Evolutionary conservation across 352 stramenopile species (phyloP), one percentile per base, ranked within the genome.

Genomic region (Globisporangium viniferum): DNA sequence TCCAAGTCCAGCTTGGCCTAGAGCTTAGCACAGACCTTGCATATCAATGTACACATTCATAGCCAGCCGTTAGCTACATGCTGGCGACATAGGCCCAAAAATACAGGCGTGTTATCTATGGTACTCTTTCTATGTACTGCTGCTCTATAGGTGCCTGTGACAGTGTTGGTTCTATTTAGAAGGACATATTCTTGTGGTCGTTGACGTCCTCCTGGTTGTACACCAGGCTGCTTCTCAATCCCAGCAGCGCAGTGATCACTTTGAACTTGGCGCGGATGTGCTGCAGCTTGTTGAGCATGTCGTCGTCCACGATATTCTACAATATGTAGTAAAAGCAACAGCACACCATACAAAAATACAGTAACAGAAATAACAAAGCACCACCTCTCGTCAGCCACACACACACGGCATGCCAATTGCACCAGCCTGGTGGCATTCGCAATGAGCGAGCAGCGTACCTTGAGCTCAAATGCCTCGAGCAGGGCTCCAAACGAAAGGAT

Each of bases 141-240:
- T 22, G 44, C 44, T 39, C 39, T 39, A 29, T 36, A 46, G 14
- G 8, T 66, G 31, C 48, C 46, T 68, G 46, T 62, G 57, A 44
- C 48, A 60, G 48, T 58, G 1, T 9, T 20, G 5, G 29, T 5
- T 41, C 24, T 56, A 64, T 24, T 72, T 27, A 94, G 62, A 94
- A 94, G 2, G 84, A 93, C 87, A 94, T 93, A 70, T 93, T 88
- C 72, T 93, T 93, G 72, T 94, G 87, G 27, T 83, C 83, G 49
- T 88, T 67, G 15, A 90, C 73, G 56, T 92, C 81, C 29, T 88
- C 77, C 24, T 85, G 66, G 59, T 73, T 93, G 76, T 90, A 94
- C 41, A 91, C 79, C 44, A 94, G 73, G 5, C 65, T 71, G 31
- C 74, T 67, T 49, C 82, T 82, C 55, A 91, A 61, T 0, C 82